phyloP scores from a whole-genome alignment of 1,284 basidiomycete species.

The Cutaneotrichosporon cutaneum region DNA sequence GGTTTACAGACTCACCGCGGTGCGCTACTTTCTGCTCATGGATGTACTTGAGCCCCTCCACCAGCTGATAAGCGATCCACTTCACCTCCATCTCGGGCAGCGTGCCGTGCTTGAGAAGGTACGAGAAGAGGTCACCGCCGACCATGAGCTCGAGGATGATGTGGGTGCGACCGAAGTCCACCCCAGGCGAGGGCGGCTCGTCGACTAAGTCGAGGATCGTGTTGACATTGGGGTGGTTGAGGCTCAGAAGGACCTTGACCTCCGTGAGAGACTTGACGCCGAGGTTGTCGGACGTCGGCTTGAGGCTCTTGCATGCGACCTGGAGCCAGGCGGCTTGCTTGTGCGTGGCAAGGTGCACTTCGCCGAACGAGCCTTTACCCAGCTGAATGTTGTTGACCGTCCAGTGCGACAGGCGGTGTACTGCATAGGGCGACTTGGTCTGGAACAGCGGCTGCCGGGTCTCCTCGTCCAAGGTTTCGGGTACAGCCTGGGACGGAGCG shows the following conservation, averaged over 20 bases:
- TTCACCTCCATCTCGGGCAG: conserved; percentile 76
- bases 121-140: conserved; percentile 73
- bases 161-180: conserved; percentile 43
- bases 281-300: conserved; percentile 33
- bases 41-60: conserved; percentile 69
- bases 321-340: conserved; percentile 61
- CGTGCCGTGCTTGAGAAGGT: conserved; percentile 59
- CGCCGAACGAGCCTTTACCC: conserved; percentile 69
- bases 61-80: conserved; percentile 76
- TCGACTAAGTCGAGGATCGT: conserved; percentile 67
- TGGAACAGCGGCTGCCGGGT: conserved; percentile 5
- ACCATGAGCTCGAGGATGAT: conserved; percentile 76
- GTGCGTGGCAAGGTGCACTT: conserved; percentile 72
- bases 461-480: neutral
- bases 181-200: conserved; percentile 47
- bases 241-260: conserved; percentile 65
- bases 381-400: conserved; percentile 29
- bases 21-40: conserved; percentile 74
- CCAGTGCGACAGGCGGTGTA: conserved; percentile 15
- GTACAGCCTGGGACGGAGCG: neutral
- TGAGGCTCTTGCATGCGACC: conserved; percentile 78
- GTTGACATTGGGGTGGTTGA: conserved; percentile 78
- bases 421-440: neutral
- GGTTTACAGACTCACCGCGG: conserved; percentile 59
- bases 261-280: conserved; percentile 58